A percentile compares a stretch with the other conserved stretches of the same genome.
phyloP scores from a whole-genome alignment of 805 yeast species.

The Candida patagonica region DNA sequence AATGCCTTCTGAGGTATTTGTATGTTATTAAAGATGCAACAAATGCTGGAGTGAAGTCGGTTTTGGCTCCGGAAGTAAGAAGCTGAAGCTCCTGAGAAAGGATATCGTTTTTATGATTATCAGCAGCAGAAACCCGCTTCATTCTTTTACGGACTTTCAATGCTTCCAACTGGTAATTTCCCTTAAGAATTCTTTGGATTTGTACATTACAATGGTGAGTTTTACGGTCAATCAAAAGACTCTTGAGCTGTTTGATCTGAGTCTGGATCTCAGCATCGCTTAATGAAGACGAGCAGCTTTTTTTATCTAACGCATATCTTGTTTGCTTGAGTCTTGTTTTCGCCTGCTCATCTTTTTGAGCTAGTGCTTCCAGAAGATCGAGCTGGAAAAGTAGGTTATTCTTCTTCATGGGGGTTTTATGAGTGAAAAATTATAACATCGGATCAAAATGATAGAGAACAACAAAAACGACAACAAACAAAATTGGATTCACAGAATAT shows the following conservation, averaged over 20 bases:
- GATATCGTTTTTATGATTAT: constrained; percentile 11
- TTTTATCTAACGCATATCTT: constrained; percentile 22
- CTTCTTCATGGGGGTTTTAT: constrained; percentile 12
- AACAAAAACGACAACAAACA: background rate
- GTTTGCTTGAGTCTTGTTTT: constrained; percentile 24
- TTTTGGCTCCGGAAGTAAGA: background rate
- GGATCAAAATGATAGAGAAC: background rate
- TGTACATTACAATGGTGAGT: constrained; percentile 21
- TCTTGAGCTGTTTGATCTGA: constrained; percentile 18
- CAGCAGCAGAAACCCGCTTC: constrained; percentile 11
- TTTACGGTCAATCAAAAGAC: constrained; percentile 25
- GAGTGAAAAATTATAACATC: background rate
- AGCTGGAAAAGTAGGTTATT: constrained; percentile 30
- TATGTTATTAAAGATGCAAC: background rate
- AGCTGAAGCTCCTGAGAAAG: constrained; percentile 15
- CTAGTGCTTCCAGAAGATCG: constrained; percentile 25
- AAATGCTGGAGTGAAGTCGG: background rate
- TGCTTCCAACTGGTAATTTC: constrained; percentile 24
- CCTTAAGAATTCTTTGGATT: constrained; percentile 25
- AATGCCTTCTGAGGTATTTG: background rate
- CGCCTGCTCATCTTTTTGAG: constrained; percentile 18
- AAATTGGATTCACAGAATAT: background rate
- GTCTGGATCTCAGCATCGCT: constrained; percentile 10
- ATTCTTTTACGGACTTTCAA: constrained; percentile 26
- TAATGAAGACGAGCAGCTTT: constrained; percentile 4